Percentiles rank a stretch among this genome's conserved stretches.
These are phyloP conservation scores for Calonectria multiphialidica DNA, from an alignment of 2,329 filamentous ascomycete genomes.

Conservation along the genomic window DNA sequence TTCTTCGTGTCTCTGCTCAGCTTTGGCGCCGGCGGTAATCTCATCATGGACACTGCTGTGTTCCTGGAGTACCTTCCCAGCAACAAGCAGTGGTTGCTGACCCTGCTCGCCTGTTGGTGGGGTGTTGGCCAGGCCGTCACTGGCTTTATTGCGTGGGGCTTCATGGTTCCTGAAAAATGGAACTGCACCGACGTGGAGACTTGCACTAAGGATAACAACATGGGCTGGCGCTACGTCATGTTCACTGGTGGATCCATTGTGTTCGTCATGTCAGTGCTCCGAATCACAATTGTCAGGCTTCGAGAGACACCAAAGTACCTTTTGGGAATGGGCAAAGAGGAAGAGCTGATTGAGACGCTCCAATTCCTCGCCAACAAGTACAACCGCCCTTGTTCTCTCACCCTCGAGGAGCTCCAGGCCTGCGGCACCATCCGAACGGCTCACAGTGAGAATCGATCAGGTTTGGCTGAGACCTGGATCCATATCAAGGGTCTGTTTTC, in stretches of 20 bases:
- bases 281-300: conserved; percentile 59
- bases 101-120: conserved; percentile 62
- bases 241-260: conserved; percentile 60
- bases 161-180: conserved; percentile 61
- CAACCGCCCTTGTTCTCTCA: conserved; percentile 54
- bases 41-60: conserved; percentile 64
- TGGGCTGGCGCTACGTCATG: conserved; percentile 63
- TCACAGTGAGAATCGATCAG: conserved; percentile 49
- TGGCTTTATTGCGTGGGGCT: conserved; percentile 58
- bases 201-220: conserved; percentile 60
- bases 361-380: conserved; percentile 62
- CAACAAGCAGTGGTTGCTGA: conserved; percentile 61
- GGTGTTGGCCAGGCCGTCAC: conserved; percentile 63
- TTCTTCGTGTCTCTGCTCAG: conserved; percentile 73
- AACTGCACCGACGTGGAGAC: conserved; percentile 56
- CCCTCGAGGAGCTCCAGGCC: conserved; percentile 58
- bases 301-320: conserved; percentile 64
- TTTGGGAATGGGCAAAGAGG: conserved; percentile 59
- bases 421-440: conserved; percentile 57
- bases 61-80: conserved; percentile 65
- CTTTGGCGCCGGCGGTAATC: conserved; percentile 69
- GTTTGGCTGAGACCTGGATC: conserved; percentile 49
- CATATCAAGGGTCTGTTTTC: conserved; percentile 76
- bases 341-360: conserved; percentile 61
- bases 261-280: conserved; percentile 57